A percentile compares a stretch with the other conserved stretches of the same genome.
These are phyloP conservation scores for Massospora cicadina DNA, from an alignment of 371 early-diverging fungal genomes.

Conservation along the genomic window DNA sequence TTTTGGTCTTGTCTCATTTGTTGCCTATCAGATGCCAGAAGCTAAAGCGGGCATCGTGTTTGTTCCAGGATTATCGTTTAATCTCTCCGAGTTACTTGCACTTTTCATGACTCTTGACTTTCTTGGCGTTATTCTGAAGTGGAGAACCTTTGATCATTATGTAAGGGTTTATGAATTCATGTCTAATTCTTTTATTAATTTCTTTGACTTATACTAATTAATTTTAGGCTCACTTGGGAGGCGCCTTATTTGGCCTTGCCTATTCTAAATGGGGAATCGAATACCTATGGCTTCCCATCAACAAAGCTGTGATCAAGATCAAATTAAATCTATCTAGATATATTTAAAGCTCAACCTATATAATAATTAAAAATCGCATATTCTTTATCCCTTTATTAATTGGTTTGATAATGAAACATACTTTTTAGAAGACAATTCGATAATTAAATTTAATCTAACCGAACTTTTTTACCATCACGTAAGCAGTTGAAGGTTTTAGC, in stretches of 20 bases:
- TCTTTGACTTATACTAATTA: background rate
- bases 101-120: conserved; percentile 40
- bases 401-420: no score
- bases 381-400: no score
- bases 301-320: background rate
- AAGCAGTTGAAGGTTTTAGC: no score
- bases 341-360: background rate
- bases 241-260: background rate
- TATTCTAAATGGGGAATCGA: background rate
- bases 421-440: no score
- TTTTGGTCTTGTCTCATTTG: conserved; percentile 38
- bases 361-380: no score
- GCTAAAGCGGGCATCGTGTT: conserved; percentile 43
- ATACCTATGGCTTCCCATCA: background rate
- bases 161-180: conserved; percentile 20
- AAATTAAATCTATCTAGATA: no score
- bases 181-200: background rate
- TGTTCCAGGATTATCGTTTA: conserved; percentile 47
- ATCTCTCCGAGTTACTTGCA: conserved; percentile 33
- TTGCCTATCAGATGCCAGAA: conserved; percentile 37
- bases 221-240: background rate
- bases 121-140: conserved; percentile 32
- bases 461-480: no score
- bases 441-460: no score
- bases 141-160: conserved; percentile 46